phyloP scores from a whole-genome alignment of 2,329 filamentous ascomycete species.

The Botryotinia globosa region DNA sequence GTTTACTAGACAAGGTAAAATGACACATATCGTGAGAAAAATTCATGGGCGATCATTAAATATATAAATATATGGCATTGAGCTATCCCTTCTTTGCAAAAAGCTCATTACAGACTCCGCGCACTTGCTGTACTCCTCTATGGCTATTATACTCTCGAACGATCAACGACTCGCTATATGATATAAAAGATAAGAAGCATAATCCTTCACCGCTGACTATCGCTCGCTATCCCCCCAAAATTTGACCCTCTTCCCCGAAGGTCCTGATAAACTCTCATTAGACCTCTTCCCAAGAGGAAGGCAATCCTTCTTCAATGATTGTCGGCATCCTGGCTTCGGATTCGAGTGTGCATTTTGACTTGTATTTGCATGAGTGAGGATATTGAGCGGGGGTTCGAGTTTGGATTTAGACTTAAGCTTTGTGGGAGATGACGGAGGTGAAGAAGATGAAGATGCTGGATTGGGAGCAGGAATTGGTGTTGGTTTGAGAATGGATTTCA shows the following conservation, averaged over 20 bases:
- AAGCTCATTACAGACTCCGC: not conserved
- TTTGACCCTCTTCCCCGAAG: not conserved
- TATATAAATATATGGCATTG: not conserved
- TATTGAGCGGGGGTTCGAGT: not conserved
- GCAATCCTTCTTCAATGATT: not conserved
- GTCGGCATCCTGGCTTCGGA: not conserved
- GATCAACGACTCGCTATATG: not conserved
- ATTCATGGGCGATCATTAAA: too few species aligned
- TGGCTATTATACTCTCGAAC: not conserved
- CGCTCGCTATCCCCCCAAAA: not conserved
- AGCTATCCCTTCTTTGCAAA: not conserved
- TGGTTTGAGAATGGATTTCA: not conserved
- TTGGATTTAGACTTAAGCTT: not conserved
- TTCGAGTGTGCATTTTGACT: not conserved
- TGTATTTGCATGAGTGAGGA: not conserved
- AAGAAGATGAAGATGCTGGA: not conserved
- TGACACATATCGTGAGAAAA: too few species aligned
- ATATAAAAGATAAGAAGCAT: not conserved
- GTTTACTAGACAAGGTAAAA: too few species aligned
- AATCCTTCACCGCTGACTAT: not conserved
- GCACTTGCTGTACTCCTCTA: not conserved
- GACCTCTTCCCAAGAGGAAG: not conserved
- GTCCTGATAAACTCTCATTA: not conserved
- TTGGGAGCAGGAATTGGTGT: not conserved
- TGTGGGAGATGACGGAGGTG: not conserved